Evolutionary conservation across 192 early-diverging fungal genomes (phyloP).

Genomic region (Entomortierella lignicola): DNA sequence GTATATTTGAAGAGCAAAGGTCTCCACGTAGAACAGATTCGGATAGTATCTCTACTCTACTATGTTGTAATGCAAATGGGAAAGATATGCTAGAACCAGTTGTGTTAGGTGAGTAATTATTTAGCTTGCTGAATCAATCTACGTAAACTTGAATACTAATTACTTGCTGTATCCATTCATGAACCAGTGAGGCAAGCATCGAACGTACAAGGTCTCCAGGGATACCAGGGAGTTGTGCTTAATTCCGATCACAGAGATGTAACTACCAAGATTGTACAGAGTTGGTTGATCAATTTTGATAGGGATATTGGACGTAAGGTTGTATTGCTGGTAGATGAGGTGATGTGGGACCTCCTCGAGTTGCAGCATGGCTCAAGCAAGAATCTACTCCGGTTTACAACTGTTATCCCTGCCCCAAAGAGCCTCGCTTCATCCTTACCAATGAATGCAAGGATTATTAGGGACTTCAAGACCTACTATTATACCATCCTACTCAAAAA

Average conservation of each 20-base stretch:
- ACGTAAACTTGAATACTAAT: neutral
- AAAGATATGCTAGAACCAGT: neutral
- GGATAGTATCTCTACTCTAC: neutral
- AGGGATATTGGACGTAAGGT: neutral
- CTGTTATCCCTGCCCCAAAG: neutral
- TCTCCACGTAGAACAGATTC: neutral
- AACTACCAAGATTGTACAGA: neutral
- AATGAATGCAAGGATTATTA: neutral
- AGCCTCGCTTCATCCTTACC: neutral
- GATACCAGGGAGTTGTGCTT: neutral
- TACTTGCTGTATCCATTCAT: neutral
- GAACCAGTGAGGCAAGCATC: neutral
- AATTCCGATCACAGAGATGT: neutral
- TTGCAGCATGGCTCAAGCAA: neutral
- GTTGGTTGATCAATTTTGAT: neutral
- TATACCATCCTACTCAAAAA: neutral
- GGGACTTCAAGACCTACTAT: neutral
- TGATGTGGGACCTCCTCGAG: neutral
- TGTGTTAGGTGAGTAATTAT: neutral
- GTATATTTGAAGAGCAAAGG: neutral
- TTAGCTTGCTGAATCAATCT: neutral
- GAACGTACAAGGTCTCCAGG: neutral
- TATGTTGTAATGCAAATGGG: neutral
- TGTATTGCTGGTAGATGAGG: neutral
- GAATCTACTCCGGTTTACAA: neutral